Conservation (phyloP, 148 eudicot genomes). For the Amaranthus palmeri region DNA sequence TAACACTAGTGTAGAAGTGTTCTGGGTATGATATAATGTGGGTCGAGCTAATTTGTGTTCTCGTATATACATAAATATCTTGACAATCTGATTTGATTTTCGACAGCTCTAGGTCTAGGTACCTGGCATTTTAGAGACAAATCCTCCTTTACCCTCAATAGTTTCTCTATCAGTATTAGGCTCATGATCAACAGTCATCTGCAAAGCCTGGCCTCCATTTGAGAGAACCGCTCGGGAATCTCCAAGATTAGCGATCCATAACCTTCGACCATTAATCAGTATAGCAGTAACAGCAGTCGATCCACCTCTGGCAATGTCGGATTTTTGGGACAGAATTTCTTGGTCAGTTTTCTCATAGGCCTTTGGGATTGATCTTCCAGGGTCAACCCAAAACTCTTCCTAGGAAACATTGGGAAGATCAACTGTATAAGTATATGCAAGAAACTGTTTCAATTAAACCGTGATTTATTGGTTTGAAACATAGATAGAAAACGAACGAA, state of each 20-base stretch:
- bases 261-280: conserved; percentile 43
- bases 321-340: conserved; percentile 39
- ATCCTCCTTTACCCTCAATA: conserved; percentile 60
- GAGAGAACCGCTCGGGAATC: conserved; percentile 59
- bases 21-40: too few species aligned
- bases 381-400: conserved; percentile 62
- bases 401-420: conserved; percentile 15
- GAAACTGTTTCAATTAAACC: not conserved
- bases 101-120: not conserved
- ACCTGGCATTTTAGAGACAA: conserved; percentile 65
- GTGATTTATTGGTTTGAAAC: not conserved
- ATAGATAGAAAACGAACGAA: conserved; percentile 6
- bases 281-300: conserved; percentile 69
- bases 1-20: too few species aligned
- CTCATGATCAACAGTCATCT: conserved; percentile 57
- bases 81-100: too few species aligned
- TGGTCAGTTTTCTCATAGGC: conserved; percentile 56
- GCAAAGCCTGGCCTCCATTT: conserved; percentile 45
- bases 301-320: conserved; percentile 49
- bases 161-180: conserved; percentile 39
- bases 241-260: conserved; percentile 57
- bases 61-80: too few species aligned
- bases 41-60: too few species aligned
- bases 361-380: conserved; percentile 41
- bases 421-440: not conserved